phyloP scores from a whole-genome alignment of 495 filamentous ascomycete species.

The Aspergillus campestris region DNA sequence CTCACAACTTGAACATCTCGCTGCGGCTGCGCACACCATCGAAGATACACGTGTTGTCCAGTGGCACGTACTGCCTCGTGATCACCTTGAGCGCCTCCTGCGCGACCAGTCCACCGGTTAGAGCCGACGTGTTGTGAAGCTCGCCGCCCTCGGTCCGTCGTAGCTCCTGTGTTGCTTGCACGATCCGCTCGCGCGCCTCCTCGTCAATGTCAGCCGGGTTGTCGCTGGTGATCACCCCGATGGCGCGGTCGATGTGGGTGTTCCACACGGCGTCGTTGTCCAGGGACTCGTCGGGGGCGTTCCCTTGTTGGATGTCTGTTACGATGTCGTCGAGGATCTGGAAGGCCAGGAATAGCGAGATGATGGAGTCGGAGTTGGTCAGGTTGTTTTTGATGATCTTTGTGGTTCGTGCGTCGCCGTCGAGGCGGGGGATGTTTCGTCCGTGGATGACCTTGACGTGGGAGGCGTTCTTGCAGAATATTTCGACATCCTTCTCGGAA shows the following conservation, averaged over 20 bases:
- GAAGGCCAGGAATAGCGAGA: slow-evolving; percentile 72
- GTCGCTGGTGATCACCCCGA: slow-evolving; percentile 36
- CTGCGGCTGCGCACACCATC: slow-evolving; percentile 79
- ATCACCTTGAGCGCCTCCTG: slow-evolving; percentile 96
- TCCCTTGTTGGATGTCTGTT: slow-evolving; percentile 29
- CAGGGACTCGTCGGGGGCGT: slow-evolving; percentile 13
- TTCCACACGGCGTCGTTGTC: slow-evolving; percentile 29
- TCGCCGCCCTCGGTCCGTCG: slow-evolving; percentile 75
- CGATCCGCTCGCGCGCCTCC: slow-evolving; percentile 30
- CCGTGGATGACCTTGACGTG: slow-evolving; percentile 83
- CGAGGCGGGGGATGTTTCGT: slow-evolving; percentile 40
- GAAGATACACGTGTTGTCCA: slow-evolving; percentile 89
- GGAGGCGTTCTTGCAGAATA: slow-evolving; percentile 92
- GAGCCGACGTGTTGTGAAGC: slow-evolving; percentile 86
- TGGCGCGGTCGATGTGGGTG: slow-evolving; percentile 36
- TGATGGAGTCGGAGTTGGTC: slow-evolving; percentile 47
- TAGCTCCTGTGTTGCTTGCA: slow-evolving; percentile 54
- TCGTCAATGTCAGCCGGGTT: slow-evolving; percentile 37
- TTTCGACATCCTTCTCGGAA: slow-evolving; percentile 70
- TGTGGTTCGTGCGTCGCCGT: slow-evolving; percentile 23
- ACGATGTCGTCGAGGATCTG: slow-evolving; percentile 52
- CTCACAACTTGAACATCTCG: slow-evolving; percentile 48
- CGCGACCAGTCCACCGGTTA: slow-evolving; percentile 85
- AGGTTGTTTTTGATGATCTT: slow-evolving; percentile 27
- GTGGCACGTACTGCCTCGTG: slow-evolving; percentile 91